A percentile compares a stretch with the other conserved stretches of the same genome.
Evolutionary conservation across 495 filamentous ascomycete species (phyloP).

Genomic region (Aspergillus coremiiformis): DNA sequence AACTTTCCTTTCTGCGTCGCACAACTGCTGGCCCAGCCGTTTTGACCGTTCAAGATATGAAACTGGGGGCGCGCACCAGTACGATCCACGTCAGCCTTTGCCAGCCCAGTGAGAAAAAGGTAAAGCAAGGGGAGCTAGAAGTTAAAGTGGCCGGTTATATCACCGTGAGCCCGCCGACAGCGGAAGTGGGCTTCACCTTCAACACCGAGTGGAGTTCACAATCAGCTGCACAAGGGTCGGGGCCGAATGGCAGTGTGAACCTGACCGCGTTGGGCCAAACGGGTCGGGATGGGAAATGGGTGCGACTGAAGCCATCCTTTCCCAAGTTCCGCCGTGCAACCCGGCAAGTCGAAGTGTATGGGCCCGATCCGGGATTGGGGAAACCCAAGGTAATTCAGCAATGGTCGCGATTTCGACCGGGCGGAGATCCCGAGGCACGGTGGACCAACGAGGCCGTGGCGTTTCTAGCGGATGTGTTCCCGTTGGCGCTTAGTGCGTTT

Average conservation of each 20-base stretch:
- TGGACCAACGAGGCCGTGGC: constrained; percentile 51
- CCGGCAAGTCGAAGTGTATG: constrained; percentile 46
- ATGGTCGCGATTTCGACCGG: constrained; percentile 52
- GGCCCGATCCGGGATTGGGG: constrained; percentile 34
- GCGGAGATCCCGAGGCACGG: constrained; percentile 33
- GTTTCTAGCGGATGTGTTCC: constrained; percentile 58
- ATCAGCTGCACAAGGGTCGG: constrained; percentile 36
- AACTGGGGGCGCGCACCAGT: constrained; percentile 62
- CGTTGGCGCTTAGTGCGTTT: constrained; percentile 46
- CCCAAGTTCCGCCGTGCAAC: constrained; percentile 46
- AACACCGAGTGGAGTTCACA: constrained; percentile 43
- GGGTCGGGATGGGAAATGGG: constrained; percentile 26
- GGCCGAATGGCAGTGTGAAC: constrained; percentile 18
- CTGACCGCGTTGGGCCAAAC: constrained; percentile 31
- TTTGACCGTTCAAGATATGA: constrained; percentile 62
- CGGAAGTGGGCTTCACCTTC: constrained; percentile 52
- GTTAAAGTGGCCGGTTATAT: constrained; percentile 62
- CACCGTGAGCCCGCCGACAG: constrained; percentile 54
- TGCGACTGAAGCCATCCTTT: constrained; percentile 31
- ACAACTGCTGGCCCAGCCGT: constrained; percentile 55
- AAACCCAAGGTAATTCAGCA: constrained; percentile 51
- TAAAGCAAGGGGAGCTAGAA: constrained; percentile 18
- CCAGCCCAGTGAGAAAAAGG: constrained; percentile 30
- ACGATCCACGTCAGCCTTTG: constrained; percentile 61
- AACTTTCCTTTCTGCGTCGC: constrained; percentile 66